phyloP scores from a whole-genome alignment of 805 yeast genomes.

The Metschnikowia santaceciliae region DNA sequence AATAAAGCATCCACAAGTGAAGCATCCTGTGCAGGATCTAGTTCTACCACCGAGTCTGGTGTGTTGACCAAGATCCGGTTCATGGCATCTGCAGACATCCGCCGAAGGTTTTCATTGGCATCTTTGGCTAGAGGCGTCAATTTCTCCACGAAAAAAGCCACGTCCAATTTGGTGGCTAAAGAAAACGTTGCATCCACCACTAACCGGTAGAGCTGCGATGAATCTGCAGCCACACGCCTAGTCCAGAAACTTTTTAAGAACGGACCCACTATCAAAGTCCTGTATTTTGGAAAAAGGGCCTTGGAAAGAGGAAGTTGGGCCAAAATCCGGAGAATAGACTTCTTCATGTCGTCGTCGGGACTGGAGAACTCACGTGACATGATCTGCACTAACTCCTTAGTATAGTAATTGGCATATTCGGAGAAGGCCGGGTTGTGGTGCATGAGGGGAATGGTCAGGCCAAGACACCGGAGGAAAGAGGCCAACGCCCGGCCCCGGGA shows the following conservation, averaged over 20 bases:
- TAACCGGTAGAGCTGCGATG: constrained; percentile 44
- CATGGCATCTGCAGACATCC: constrained; percentile 72
- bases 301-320: constrained; percentile 62
- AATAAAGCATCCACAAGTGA: constrained; percentile 75
- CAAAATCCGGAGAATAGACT: constrained; percentile 64
- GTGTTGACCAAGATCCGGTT: constrained; percentile 47
- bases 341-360: constrained; percentile 85
- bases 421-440: constrained; percentile 46
- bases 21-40: constrained; percentile 59
- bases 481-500: constrained; percentile 79
- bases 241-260: constrained; percentile 78
- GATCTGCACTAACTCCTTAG: constrained; percentile 67
- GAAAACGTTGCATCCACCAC: constrained; percentile 72
- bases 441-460: constrained; percentile 81
- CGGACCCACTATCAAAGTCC: constrained; percentile 48
- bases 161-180: constrained; percentile 66
- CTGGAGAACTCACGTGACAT: constrained; percentile 69
- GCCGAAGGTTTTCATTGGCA: constrained; percentile 74
- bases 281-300: constrained; percentile 47
- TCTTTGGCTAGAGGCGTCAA: constrained; percentile 65
- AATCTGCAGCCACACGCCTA: constrained; percentile 71
- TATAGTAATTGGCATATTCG: constrained; percentile 74
- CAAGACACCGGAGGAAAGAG: constrained; percentile 72
- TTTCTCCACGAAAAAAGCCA: constrained; percentile 52
- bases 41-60: constrained; percentile 41